phyloP scores from a whole-genome alignment of 352 stramenopile genomes.

The Pythium graminicola region DNA sequence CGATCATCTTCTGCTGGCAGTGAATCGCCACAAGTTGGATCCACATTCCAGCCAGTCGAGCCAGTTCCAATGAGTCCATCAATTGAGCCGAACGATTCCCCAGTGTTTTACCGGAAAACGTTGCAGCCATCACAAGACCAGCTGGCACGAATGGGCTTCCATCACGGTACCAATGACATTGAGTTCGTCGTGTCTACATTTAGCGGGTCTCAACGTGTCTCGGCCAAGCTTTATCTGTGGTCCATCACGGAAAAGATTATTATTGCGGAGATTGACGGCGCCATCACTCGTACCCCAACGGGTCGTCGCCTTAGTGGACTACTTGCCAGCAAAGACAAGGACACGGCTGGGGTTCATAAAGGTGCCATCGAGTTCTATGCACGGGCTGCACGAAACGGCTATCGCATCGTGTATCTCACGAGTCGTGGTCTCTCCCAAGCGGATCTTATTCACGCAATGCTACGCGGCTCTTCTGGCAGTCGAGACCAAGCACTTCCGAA shows the following conservation, averaged over 20 bases:
- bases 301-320: slow-evolving; percentile 28
- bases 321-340: slow-evolving; percentile 42
- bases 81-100: neutral
- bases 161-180: slow-evolving; percentile 59
- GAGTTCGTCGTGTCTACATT: slow-evolving; percentile 46
- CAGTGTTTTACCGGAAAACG: slow-evolving; percentile 42
- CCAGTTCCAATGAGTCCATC: neutral
- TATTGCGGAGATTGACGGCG: slow-evolving; percentile 77
- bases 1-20: slow-evolving; percentile 12
- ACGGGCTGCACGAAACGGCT: slow-evolving; percentile 59
- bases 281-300: slow-evolving; percentile 43
- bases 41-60: slow-evolving; percentile 15
- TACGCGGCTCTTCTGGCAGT: slow-evolving; percentile 21
- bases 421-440: slow-evolving; percentile 51
- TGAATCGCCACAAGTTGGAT: neutral
- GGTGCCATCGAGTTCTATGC: slow-evolving; percentile 74
- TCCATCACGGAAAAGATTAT: slow-evolving; percentile 66
- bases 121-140: slow-evolving; percentile 54
- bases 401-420: slow-evolving; percentile 78
- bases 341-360: slow-evolving; percentile 38
- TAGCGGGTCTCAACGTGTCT: slow-evolving; percentile 32
- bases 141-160: slow-evolving; percentile 49
- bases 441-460: slow-evolving; percentile 40
- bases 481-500: slow-evolving; percentile 41
- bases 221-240: slow-evolving; percentile 67